Evolutionary conservation across 31 red algal genomes (phyloP), one percentile per base, ranked within the genome.

Genomic region (Odonthalia washingtoniensis): DNA sequence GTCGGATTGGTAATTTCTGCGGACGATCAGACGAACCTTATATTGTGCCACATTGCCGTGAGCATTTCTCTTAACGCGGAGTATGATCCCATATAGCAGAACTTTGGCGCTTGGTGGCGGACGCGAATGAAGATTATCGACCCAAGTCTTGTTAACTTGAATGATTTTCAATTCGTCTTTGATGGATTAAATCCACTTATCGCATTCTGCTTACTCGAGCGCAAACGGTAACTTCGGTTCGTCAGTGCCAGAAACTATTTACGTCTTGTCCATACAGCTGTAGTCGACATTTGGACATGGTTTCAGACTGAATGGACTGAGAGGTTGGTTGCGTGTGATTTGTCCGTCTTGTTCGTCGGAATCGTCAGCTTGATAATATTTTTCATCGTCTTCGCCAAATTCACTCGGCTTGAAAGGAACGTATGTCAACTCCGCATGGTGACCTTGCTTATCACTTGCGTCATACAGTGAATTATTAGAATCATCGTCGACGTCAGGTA

Each of bases 21-120:
- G 18, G 1, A 57, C 60, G 3, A 82, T 39, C 5, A 82, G 79
- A 3, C 62, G 34, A 5, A 37, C 79, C 62, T 82, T 82, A 31
- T 62, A 82, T 28, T 57, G 37, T 3, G 62, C 3, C 16, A 28
- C 37, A 26, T 43, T 82, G 0, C 79, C 79, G 31, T 69, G 5
- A 1, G 49, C 36, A 46, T 82, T 35, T 4, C 79, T 16, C 33
- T 65, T 82, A 32, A 82, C 37, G 2, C 37, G 18, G 3, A 82
- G 12, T 28, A 82, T 82, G 0, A 82, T 6, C 24, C 79, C 44
- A 65, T n/a, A n/a, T n/a, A n/a, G n/a, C n/a, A n/a, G n/a, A n/a
- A n/a, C n/a, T n/a, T n/a, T n/a, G n/a, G n/a, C 32, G 64, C 28
- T 46, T 52, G 24, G n/a, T 0, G 36, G 37, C 6, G 44, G 3